Evolutionary conservation across 257 asterid species (phyloP).

Genomic region (Paulownia fortunei): DNA sequence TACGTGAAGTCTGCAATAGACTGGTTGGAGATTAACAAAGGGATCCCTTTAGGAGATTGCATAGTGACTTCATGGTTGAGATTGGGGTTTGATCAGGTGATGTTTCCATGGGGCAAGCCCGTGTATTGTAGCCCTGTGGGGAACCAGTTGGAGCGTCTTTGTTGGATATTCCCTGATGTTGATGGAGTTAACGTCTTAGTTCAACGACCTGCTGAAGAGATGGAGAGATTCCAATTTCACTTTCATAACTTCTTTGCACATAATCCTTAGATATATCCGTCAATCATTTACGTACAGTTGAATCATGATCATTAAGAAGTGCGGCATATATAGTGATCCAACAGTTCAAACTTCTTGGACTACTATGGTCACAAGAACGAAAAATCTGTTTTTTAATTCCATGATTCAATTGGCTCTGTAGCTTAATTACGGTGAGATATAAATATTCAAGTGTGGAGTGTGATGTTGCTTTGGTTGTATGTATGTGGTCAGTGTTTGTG

Average conservation of each 20-base stretch:
- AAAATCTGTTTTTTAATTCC: too few relatives aligned
- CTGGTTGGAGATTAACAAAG: conserved; percentile 61
- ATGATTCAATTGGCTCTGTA: too few relatives aligned
- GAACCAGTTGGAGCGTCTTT: conserved; percentile 46
- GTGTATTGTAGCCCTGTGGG: conserved; percentile 56
- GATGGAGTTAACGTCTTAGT: conserved; percentile 47
- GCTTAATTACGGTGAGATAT: too few relatives aligned
- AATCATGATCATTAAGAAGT: too few relatives aligned
- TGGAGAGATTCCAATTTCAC: neutral
- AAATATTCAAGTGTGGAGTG: too few relatives aligned
- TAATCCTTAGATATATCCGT: too few relatives aligned
- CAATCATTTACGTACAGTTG: too few relatives aligned
- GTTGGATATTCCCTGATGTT: conserved; percentile 43
- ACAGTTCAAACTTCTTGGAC: neutral
- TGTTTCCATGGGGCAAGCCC: conserved; percentile 66
- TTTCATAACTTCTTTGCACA: neutral
- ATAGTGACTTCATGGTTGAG: conserved; percentile 65
- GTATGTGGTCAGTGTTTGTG: neutral
- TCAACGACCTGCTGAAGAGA: neutral
- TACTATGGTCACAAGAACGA: neutral
- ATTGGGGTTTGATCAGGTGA: conserved; percentile 52
- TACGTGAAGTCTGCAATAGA: conserved; percentile 57
- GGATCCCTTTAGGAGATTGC: conserved; percentile 65
- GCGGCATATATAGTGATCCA: neutral
- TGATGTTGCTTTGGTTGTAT: too few relatives aligned